phyloP scores from a whole-genome alignment of 2,329 filamentous ascomycete species.

The Aaosphaeria arxii region DNA sequence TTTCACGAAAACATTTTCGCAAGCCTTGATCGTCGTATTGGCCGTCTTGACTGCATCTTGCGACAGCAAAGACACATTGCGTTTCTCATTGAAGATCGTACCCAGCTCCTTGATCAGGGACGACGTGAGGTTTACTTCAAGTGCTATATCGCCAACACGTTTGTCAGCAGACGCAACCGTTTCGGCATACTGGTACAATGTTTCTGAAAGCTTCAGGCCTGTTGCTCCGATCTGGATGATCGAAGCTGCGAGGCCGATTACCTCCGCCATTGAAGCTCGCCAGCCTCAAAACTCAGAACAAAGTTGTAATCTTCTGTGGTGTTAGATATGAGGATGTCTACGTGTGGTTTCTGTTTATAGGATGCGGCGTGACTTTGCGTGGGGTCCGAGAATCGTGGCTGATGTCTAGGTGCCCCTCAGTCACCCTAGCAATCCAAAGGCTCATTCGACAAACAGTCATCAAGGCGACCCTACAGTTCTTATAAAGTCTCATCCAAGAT shows the following conservation, averaged over 20 bases:
- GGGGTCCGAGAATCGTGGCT: no score
- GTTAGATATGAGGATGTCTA: no score
- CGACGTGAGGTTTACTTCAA: constrained; percentile 25
- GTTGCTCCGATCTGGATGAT: constrained; percentile 29
- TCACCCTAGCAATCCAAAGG: no score
- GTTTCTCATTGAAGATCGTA: constrained; percentile 21
- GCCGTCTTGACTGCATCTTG: constrained; percentile 22
- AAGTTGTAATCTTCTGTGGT: no score
- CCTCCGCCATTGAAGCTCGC: constrained; percentile 18
- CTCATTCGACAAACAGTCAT: no score
- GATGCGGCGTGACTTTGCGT: no score
- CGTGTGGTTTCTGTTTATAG: no score
- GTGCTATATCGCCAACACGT: constrained; percentile 25
- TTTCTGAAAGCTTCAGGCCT: constrained; percentile 25
- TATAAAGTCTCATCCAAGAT: no score
- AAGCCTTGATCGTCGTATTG: constrained; percentile 25
- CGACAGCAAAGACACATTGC: constrained; percentile 20
- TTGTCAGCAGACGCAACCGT: constrained; percentile 26
- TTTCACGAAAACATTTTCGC: constrained; percentile 21
- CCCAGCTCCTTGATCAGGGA: constrained; percentile 27
- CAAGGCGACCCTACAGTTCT: no score
- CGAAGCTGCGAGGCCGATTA: constrained; percentile 22
- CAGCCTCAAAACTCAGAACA: no score
- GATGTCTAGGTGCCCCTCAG: no score
- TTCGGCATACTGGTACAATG: constrained; percentile 30